Conservation (phyloP, 805 yeast species). For the Zygosaccharomyces bailii region DNA sequence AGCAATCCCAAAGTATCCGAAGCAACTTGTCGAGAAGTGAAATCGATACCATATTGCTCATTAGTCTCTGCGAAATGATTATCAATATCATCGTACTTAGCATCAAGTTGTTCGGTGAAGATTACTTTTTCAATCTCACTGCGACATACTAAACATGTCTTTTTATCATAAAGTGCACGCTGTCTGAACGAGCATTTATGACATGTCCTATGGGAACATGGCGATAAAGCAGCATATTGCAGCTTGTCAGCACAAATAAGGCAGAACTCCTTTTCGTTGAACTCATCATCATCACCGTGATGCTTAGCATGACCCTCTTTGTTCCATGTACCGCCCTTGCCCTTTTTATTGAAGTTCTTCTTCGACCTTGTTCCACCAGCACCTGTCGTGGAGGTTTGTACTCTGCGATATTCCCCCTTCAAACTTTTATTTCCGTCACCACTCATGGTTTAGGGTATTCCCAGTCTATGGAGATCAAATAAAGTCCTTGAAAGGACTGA, state of each 20-base stretch:
- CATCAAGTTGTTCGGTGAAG: constrained; percentile 48
- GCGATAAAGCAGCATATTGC: constrained; percentile 62
- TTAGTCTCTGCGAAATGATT: constrained; percentile 37
- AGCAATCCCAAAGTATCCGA: constrained; percentile 51
- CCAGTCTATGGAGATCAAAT: neutral
- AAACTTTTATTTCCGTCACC: neutral
- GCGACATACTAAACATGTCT: constrained; percentile 80
- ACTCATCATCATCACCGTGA: constrained; percentile 34
- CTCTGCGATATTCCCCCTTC: constrained; percentile 18
- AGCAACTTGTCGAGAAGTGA: constrained; percentile 51
- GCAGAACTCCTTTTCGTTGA: constrained; percentile 49
- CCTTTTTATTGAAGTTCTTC: constrained; percentile 5
- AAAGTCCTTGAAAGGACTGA: neutral
- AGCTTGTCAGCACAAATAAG: constrained; percentile 80
- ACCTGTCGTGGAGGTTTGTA: constrained; percentile 20
- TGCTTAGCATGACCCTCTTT: neutral
- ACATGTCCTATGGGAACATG: constrained; percentile 84
- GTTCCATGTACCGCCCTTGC: constrained; percentile 6
- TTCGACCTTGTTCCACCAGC: constrained; percentile 1
- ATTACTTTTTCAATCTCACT: constrained; percentile 57
- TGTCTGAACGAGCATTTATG: constrained; percentile 79
- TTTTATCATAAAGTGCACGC: constrained; percentile 71
- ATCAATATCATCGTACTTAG: constrained; percentile 40
- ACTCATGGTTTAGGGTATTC: constrained; percentile 1
- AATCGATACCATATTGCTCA: constrained; percentile 52